Evolutionary conservation across 2,329 filamentous ascomycete species (phyloP).

Genomic region (Stagonosporopsis chrysanthemi): DNA sequence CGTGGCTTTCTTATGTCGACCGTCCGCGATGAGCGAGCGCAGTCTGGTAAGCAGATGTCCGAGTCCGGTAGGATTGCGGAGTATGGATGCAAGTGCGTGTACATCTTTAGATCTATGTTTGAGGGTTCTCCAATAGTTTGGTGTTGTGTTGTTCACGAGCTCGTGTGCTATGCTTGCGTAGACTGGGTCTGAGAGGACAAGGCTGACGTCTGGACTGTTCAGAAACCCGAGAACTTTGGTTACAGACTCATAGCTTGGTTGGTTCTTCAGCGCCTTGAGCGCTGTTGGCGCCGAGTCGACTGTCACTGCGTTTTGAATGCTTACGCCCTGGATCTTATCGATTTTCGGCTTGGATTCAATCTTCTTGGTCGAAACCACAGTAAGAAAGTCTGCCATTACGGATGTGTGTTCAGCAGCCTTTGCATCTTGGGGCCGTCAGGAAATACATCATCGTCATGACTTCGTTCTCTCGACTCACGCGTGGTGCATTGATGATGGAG

Average conservation of each 20-base stretch:
- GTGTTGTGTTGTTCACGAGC: conserved; percentile 76
- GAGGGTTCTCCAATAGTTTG: conserved; percentile 77
- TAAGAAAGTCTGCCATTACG: conserved; percentile 59
- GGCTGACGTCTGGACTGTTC: conserved; percentile 57
- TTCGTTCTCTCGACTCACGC: background rate
- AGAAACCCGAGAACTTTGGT: conserved; percentile 63
- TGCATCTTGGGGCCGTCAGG: background rate
- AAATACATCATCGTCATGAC: background rate
- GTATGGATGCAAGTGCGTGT: conserved; percentile 65
- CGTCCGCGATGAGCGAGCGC: conserved; percentile 61
- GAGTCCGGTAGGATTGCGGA: conserved; percentile 78
- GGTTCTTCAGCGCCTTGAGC: conserved; percentile 65
- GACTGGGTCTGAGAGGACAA: conserved; percentile 69
- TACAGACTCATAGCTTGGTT: conserved; percentile 69
- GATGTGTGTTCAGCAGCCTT: background rate
- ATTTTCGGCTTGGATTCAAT: conserved; percentile 26
- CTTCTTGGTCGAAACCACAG: conserved; percentile 54
- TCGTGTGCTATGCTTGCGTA: conserved; percentile 78
- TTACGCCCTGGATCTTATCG: conserved; percentile 23
- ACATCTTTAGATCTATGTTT: conserved; percentile 13
- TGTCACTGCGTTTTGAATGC: conserved; percentile 19
- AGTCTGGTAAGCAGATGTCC: conserved; percentile 79
- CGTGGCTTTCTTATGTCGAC: conserved; percentile 45
- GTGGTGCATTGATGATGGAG: background rate
- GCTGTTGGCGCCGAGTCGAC: conserved; percentile 56